Evolutionary conservation across 2,329 filamentous ascomycete species (phyloP).

Genomic region (Hypoxylon sp.): DNA sequence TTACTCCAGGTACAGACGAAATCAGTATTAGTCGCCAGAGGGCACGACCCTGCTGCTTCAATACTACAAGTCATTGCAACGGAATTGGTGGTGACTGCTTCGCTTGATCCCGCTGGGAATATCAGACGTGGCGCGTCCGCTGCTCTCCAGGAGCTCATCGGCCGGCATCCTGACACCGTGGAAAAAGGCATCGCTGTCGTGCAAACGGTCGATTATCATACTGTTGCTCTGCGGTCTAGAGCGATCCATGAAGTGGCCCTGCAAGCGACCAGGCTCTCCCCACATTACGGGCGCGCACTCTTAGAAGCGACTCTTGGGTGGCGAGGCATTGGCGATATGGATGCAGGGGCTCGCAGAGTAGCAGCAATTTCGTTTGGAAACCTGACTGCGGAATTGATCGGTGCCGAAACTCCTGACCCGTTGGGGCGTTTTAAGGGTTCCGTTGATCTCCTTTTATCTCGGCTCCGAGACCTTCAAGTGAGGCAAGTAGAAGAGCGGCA

Average conservation of each 20-base stretch:
- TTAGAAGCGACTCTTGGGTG: slow-evolving; percentile 80
- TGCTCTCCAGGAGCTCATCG: slow-evolving; percentile 92
- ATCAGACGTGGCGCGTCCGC: slow-evolving; percentile 93
- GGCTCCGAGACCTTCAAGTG: slow-evolving; percentile 61
- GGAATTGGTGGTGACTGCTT: slow-evolving; percentile 84
- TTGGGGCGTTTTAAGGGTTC: slow-evolving; percentile 51
- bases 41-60: slow-evolving; percentile 56
- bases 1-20: slow-evolving; percentile 71
- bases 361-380: slow-evolving; percentile 77
- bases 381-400: slow-evolving; percentile 61
- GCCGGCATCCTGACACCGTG: slow-evolving; percentile 89
- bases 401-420: slow-evolving; percentile 39
- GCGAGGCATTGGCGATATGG: slow-evolving; percentile 87
- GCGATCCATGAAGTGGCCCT: slow-evolving; percentile 83
- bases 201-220: slow-evolving; percentile 92
- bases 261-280: slow-evolving; percentile 73
- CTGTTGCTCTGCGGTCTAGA: slow-evolving; percentile 86
- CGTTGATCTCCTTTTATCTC: slow-evolving; percentile 58
- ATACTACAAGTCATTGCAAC: slow-evolving; percentile 83
- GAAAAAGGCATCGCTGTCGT: slow-evolving; percentile 85
- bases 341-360: slow-evolving; percentile 77
- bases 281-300: slow-evolving; percentile 77
- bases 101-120: slow-evolving; percentile 90
- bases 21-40: slow-evolving; percentile 58
- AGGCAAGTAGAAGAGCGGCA: slow-evolving; percentile 78